Evolutionary conservation across 2,329 filamentous ascomycete genomes (phyloP).

Genomic region (Trichophyton schoenleinii): DNA sequence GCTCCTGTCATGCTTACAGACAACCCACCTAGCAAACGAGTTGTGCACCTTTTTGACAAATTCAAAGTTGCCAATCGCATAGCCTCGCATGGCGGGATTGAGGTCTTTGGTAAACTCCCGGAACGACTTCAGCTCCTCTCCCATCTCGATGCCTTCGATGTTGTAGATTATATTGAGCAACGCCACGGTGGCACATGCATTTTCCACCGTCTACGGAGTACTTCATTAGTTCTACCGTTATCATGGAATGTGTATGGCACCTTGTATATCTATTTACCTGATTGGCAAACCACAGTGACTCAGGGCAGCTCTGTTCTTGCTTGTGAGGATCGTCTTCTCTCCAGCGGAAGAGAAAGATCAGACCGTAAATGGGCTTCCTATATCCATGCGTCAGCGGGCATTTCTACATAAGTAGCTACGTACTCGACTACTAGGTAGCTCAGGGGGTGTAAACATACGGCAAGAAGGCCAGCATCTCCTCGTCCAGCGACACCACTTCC

Average conservation of each 20-base stretch:
- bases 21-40: slow-evolving; percentile 57
- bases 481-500: slow-evolving; percentile 51
- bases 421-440: not conserved
- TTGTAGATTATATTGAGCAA: slow-evolving; percentile 93
- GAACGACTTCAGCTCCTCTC: slow-evolving; percentile 57
- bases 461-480: slow-evolving; percentile 49
- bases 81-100: slow-evolving; percentile 59
- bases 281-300: slow-evolving; percentile 83
- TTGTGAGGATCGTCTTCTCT: slow-evolving; percentile 43
- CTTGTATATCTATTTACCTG: slow-evolving; percentile 43
- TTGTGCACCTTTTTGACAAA: slow-evolving; percentile 78
- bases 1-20: not conserved
- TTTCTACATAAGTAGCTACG: not conserved
- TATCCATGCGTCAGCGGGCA: slow-evolving; percentile 8
- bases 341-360: slow-evolving; percentile 82
- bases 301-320: slow-evolving; percentile 44
- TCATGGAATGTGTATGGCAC: not conserved
- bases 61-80: slow-evolving; percentile 59
- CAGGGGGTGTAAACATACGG: slow-evolving; percentile 37
- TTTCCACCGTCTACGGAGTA: slow-evolving; percentile 52
- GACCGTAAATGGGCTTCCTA: slow-evolving; percentile 62
- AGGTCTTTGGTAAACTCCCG: slow-evolving; percentile 58
- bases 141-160: slow-evolving; percentile 51
- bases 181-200: slow-evolving; percentile 85
- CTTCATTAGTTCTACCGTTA: not conserved